These are phyloP conservation scores for Dendrocalamus sinicus DNA, from an alignment of 176 grass and related monocot species.

Conservation along the genomic window DNA sequence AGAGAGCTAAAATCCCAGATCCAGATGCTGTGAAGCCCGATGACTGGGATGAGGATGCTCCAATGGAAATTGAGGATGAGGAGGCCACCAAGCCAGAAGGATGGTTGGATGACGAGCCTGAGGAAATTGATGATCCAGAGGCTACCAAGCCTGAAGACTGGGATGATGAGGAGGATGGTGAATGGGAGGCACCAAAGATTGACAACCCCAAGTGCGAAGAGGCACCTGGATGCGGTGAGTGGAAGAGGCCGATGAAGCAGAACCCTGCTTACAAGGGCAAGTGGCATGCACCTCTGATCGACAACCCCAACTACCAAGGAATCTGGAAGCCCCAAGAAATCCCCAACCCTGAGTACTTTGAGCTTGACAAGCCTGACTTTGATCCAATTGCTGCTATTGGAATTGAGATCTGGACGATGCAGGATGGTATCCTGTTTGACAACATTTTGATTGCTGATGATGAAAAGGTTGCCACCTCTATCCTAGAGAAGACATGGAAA, in stretches of 20 bases:
- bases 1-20: constrained; percentile 90
- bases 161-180: constrained; percentile 99
- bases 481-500: constrained; percentile 82
- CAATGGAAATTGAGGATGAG: constrained; percentile 84
- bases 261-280: constrained; percentile 98
- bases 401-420: constrained; percentile 99
- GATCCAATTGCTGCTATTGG: constrained; percentile 87
- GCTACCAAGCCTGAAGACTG: constrained; percentile 91
- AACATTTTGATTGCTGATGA: constrained; percentile 86
- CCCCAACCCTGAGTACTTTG: constrained; percentile 94
- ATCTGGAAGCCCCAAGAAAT: constrained; percentile 99
- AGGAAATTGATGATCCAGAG: constrained; percentile 92
- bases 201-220: constrained; percentile 96
- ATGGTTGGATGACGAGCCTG: constrained; percentile 95
- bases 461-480: constrained; percentile 73
- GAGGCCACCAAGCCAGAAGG: constrained; percentile 92
- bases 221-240: constrained; percentile 92
- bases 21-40: constrained; percentile 78
- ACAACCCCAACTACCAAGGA: constrained; percentile 91
- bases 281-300: constrained; percentile 89
- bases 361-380: constrained; percentile 75
- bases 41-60: constrained; percentile 98
- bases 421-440: constrained; percentile 93
- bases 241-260: constrained; percentile 90
- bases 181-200: constrained; percentile 92